Evolutionary conservation across 176 grass and related monocot species (phyloP).

Genomic region (Carex parvula): DNA sequence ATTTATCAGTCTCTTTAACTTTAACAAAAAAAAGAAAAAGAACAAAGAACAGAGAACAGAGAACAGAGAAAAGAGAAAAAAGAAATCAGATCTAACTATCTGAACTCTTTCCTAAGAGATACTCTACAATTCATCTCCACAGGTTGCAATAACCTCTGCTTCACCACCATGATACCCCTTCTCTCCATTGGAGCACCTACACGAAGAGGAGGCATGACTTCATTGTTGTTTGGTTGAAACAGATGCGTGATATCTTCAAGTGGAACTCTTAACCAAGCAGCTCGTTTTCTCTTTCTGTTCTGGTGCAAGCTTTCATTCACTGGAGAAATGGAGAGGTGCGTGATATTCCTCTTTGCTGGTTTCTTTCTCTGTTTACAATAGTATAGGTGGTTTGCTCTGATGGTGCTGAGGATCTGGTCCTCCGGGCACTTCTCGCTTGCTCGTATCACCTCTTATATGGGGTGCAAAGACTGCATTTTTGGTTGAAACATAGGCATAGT

Average conservation of each 20-base stretch:
- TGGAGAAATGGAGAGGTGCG: not conserved
- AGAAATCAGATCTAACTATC: constrained; percentile 5
- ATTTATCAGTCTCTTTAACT: too few relatives aligned
- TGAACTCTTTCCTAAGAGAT: constrained; percentile 11
- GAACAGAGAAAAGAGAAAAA: not conserved
- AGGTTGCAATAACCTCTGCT: not conserved
- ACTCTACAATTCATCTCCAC: not conserved
- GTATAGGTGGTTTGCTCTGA: not conserved
- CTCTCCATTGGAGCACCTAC: not conserved
- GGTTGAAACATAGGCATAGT: not conserved
- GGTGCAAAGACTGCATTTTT: not conserved
- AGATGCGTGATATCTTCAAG: constrained; percentile 26
- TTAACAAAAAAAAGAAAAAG: not conserved
- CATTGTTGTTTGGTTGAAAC: constrained; percentile 15
- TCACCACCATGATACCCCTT: not conserved
- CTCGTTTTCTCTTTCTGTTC: constrained; percentile 18
- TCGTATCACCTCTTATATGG: not conserved
- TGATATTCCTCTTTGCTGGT: not conserved
- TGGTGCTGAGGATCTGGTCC: constrained; percentile 31
- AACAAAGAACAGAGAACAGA: too few relatives aligned
- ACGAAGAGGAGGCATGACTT: not conserved
- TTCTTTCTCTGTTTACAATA: not conserved
- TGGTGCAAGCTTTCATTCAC: not conserved
- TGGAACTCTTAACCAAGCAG: not conserved
- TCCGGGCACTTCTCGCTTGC: constrained; percentile 13